phyloP scores from a whole-genome alignment of 305 asterid species.

The Coffea humblotiana region DNA sequence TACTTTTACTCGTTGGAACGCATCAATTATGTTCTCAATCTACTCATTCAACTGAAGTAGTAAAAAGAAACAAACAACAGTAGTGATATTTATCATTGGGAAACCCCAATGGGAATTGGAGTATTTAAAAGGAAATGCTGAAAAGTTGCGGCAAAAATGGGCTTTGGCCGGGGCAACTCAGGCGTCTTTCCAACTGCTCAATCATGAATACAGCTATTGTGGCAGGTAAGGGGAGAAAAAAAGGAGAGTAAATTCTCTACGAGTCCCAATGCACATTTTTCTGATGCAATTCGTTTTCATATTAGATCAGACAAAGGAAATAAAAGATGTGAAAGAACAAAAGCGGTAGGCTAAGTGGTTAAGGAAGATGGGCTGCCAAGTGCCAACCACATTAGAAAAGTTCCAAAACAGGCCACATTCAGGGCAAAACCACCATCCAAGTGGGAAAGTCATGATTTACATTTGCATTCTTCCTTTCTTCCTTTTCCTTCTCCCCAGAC shows the following conservation, averaged over 20 bases:
- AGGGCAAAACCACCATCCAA: not conserved
- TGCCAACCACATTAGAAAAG: not conserved
- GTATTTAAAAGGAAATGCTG: not conserved
- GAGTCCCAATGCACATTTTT: too few species aligned
- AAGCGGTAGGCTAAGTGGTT: not conserved
- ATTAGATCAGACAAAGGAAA: not conserved
- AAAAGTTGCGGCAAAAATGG: not conserved
- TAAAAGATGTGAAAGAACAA: not conserved
- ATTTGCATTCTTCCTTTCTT: too few species aligned
- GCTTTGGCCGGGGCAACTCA: not conserved
- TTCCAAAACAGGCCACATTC: not conserved
- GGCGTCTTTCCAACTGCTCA: not conserved
- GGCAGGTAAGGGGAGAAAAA: not conserved
- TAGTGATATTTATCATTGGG: too few species aligned
- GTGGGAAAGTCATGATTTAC: not conserved
- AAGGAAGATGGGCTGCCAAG: not conserved
- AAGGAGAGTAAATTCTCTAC: too few species aligned
- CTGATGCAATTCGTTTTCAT: too few species aligned
- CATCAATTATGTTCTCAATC: too few species aligned
- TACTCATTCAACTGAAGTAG: not conserved
- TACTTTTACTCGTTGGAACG: too few species aligned
- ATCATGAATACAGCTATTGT: not conserved
- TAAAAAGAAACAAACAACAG: not conserved
- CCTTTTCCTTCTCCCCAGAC: too few species aligned
- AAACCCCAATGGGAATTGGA: too few species aligned